Percentiles rank a stretch among this genome's conserved stretches.
Conservation (phyloP, 2,329 filamentous ascomycete species). For the Fusarium sororula region DNA sequence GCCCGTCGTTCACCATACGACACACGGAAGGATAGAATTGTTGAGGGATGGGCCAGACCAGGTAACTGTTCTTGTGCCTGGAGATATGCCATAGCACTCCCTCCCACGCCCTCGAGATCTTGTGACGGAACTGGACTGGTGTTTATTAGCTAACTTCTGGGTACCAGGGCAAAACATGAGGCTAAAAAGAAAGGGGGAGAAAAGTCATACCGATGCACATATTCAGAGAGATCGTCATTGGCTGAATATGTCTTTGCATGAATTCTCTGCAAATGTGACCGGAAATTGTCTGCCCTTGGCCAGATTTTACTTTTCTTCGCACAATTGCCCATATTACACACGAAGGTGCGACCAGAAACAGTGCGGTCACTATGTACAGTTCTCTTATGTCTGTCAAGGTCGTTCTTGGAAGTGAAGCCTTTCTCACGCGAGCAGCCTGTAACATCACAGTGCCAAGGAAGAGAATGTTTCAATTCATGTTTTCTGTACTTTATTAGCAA, state of each 20-base stretch:
- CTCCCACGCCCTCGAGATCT: slow-evolving; percentile 42
- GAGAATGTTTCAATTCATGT: slow-evolving; percentile 75
- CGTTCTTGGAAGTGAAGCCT: slow-evolving; percentile 83
- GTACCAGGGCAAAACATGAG: not conserved
- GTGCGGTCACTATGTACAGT: slow-evolving; percentile 70
- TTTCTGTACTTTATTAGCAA: slow-evolving; percentile 65
- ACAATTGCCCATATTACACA: slow-evolving; percentile 42
- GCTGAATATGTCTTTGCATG: slow-evolving; percentile 58
- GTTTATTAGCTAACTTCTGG: not conserved
- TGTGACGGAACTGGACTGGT: slow-evolving; percentile 24
- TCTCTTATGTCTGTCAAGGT: slow-evolving; percentile 80
- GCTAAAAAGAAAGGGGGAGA: not conserved
- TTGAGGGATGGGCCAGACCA: slow-evolving; percentile 24
- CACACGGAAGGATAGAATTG: slow-evolving; percentile 1
- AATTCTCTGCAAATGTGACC: slow-evolving; percentile 76
- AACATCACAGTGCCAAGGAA: slow-evolving; percentile 70
- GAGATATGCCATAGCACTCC: slow-evolving; percentile 38
- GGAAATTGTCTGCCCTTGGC: slow-evolving; percentile 88
- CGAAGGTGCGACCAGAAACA: slow-evolving; percentile 34
- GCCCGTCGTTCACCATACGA: slow-evolving; percentile 6
- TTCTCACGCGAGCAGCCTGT: slow-evolving; percentile 64
- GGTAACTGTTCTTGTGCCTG: slow-evolving; percentile 22
- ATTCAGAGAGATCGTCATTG: slow-evolving; percentile 53
- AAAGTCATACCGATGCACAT: slow-evolving; percentile 37
- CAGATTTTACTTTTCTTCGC: slow-evolving; percentile 67